These are phyloP conservation scores for Pseudomassariella vexata DNA, from an alignment of 2,329 filamentous ascomycete genomes.

Conservation along the genomic window DNA sequence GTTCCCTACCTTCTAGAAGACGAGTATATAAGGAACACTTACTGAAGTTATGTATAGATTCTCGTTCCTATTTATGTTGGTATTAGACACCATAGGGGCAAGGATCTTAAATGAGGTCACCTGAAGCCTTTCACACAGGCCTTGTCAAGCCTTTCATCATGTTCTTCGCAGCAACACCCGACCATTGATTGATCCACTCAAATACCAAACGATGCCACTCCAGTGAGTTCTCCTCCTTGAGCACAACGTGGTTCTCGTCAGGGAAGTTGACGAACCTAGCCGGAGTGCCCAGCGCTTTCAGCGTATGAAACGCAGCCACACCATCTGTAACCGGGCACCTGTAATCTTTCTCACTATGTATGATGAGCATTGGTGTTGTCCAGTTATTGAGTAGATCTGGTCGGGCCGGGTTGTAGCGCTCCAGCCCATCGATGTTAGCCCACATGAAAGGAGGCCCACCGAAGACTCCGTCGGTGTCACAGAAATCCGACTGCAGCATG, in stretches of 20 bases:
- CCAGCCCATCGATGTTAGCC: slow-evolving; percentile 37
- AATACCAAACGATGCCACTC: slow-evolving; percentile 16
- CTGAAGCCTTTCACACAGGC: too few species aligned
- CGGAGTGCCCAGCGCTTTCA: slow-evolving; percentile 12
- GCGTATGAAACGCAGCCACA: slow-evolving; percentile 19
- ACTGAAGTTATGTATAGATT: too few species aligned
- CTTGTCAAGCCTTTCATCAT: too few species aligned
- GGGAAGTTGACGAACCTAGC: slow-evolving; percentile 16
- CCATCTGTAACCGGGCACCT: slow-evolving; percentile 36
- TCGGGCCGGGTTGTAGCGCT: slow-evolving; percentile 45
- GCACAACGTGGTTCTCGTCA: slow-evolving; percentile 13
- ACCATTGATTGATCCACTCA: slow-evolving; percentile 15
- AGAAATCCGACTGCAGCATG: slow-evolving; percentile 18
- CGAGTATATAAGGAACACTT: too few species aligned
- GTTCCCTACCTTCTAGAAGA: too few species aligned
- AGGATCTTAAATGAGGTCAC: too few species aligned
- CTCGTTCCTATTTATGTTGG: too few species aligned
- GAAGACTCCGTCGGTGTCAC: slow-evolving; percentile 26
- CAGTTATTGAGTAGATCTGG: slow-evolving; percentile 48
- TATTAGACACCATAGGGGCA: too few species aligned
- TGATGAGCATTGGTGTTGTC: slow-evolving; percentile 61
- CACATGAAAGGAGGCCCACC: slow-evolving; percentile 38
- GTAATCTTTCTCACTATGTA: slow-evolving; percentile 67
- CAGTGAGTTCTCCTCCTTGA: slow-evolving; percentile 11
- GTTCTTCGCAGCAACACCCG: slow-evolving; percentile 6